Evolutionary conservation across 345 rosid species (phyloP).

Genomic region (Gossypium herbaceum): DNA sequence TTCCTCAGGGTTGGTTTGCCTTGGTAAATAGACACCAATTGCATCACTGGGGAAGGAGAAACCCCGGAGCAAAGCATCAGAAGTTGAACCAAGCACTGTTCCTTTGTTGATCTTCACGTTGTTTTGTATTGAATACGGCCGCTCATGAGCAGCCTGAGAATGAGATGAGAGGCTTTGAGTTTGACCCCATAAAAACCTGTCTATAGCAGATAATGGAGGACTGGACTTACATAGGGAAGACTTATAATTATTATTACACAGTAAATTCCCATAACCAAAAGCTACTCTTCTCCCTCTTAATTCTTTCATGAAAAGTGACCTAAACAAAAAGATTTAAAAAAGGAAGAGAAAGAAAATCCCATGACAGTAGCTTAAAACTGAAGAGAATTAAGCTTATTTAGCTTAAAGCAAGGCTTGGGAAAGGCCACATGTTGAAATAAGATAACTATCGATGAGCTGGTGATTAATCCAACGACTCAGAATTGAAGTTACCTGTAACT

Average conservation of each 20-base stretch:
- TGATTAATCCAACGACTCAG: constrained; percentile 36
- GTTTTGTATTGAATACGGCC: constrained; percentile 25
- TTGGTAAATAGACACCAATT: constrained; percentile 5
- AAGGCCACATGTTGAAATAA: constrained; percentile 24
- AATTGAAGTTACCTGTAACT: constrained; percentile 36
- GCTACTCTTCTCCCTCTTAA: constrained; percentile 12
- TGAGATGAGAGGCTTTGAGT: constrained; percentile 21
- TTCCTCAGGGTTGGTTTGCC: constrained; percentile 30
- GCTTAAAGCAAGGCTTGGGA: constrained; percentile 34
- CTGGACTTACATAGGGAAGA: constrained; percentile 27
- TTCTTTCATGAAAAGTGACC: constrained; percentile 34
- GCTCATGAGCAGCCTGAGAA: constrained; percentile 9
- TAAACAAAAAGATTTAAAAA: constrained; percentile 15
- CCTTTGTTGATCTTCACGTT: constrained; percentile 20
- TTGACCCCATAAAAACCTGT: constrained; percentile 63
- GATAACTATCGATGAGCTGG: constrained; percentile 28
- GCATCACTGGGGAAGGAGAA: constrained; percentile 22
- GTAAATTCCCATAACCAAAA: constrained; percentile 22
- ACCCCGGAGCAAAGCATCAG: constrained; percentile 17
- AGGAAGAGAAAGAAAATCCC: constrained; percentile 22
- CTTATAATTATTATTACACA: constrained; percentile 6
- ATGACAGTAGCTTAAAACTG: constrained; percentile 23
- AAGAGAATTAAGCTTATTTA: constrained; percentile 5
- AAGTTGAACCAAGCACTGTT: constrained; percentile 2
- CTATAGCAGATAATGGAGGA: constrained; percentile 75